A percentile compares a stretch with the other conserved stretches of the same genome.
Conservation (phyloP, 2,329 filamentous ascomycete genomes). For the Raffaelea albimanens region DNA sequence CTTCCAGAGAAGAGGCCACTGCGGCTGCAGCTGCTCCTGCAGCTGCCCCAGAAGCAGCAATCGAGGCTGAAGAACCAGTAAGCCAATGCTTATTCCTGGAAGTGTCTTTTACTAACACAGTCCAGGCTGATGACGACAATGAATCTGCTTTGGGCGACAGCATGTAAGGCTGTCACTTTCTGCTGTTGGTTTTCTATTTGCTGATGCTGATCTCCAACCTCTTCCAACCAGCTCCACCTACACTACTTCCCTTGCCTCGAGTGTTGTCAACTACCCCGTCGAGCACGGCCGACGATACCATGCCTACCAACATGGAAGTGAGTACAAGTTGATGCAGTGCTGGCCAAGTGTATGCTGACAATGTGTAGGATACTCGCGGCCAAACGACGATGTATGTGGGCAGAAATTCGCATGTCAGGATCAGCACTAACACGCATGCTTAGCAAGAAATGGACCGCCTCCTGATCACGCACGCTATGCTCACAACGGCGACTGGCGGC, state of each 20-base stretch:
- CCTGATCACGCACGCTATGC: slow-evolving; percentile 6
- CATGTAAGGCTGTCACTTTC: too few relatives aligned
- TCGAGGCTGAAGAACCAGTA: too few relatives aligned
- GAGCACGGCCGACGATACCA: slow-evolving; percentile 29
- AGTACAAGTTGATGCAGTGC: not conserved
- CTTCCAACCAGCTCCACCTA: slow-evolving; percentile 14
- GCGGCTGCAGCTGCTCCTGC: too few relatives aligned
- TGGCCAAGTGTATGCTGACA: not conserved
- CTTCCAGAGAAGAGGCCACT: too few relatives aligned
- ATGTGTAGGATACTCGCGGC: slow-evolving; percentile 20
- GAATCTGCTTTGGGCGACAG: too few relatives aligned
- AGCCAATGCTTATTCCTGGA: too few relatives aligned
- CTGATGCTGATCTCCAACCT: too few relatives aligned
- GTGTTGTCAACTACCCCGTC: slow-evolving; percentile 18
- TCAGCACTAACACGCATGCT: not conserved
- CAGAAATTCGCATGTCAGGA: not conserved
- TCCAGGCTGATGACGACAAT: too few relatives aligned
- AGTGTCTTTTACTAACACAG: too few relatives aligned
- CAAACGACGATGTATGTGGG: slow-evolving; percentile 24
- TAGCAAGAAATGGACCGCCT: slow-evolving; percentile 12
- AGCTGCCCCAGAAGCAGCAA: too few relatives aligned
- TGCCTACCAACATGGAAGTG: slow-evolving; percentile 23
- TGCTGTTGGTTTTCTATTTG: too few relatives aligned
- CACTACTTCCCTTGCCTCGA: slow-evolving; percentile 19
- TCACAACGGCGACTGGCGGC: not conserved